Evolutionary conservation across 2,329 filamentous ascomycete genomes (phyloP), one percentile per base, ranked within the genome.

Genomic region (Aureobasidium zeae): DNA sequence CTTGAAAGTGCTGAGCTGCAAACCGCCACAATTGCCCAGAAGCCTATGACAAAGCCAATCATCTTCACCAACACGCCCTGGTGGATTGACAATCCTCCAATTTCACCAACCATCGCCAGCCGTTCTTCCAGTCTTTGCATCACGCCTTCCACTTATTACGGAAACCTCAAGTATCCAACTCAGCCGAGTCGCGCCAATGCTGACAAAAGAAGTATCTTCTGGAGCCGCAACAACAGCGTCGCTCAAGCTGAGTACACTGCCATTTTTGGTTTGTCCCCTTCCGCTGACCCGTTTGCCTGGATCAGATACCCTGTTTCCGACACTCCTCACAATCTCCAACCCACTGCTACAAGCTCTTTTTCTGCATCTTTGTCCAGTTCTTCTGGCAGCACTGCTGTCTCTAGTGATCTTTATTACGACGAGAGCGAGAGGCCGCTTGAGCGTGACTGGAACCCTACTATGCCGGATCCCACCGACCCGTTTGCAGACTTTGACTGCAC

Each of bases 401-500:
- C n/a, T n/a, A n/a, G n/a, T n/a, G n/a, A n/a, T n/a, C n/a, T n/a
- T n/a, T n/a, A n/a, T n/a, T n/a, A n/a, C n/a, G n/a, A n/a, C n/a
- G n/a, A n/a, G n/a, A 19, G 22, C n/a, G 25, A 39, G 5, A 29
- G 16, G 15, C 17, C 36, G 2, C 7, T 8, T 2, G 29, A 39
- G 11, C 6, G 10, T 6, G 19, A 39, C 5, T 39, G 36, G 36
- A 41, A 41, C 9, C 37, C 37, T 12, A 41, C 37, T 2, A 20
- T 28, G 12, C 5, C n/a, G 10, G 20, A 41, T 20, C 2, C 9
- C 9, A 8, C n/a, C 6, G 37, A 41, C 19, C 20, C 37, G 4
- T 32, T 41, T 13, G 15, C 17, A 5, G 37, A 41, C 10, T 26
- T 41, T 31, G 26, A 41, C n/a, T n/a, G n/a, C n/a, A n/a, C n/a